Evolutionary conservation across 768 basidiomycete genomes (phyloP).

Genomic region (Hortiboletus campestris): DNA sequence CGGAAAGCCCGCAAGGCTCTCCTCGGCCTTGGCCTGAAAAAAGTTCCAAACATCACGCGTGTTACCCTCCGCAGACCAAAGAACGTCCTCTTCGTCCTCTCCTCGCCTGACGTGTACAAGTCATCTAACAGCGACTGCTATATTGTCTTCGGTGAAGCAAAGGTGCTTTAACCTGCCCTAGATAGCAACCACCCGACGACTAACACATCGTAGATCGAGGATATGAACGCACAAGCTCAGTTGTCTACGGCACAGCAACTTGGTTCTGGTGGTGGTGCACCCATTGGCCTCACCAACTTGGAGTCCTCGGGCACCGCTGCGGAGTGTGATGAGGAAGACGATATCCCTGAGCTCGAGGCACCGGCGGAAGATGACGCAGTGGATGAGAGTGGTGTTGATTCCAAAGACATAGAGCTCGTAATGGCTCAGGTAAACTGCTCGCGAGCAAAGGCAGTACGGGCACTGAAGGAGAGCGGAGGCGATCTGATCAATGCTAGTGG

Average conservation of each 20-base stretch:
- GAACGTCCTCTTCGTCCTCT: constrained; percentile 93
- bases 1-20: constrained; percentile 95
- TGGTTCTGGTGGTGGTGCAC: constrained; percentile 46
- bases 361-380: constrained; percentile 78
- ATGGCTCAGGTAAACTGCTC: constrained; percentile 87
- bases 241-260: constrained; percentile 79
- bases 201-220: constrained; percentile 61
- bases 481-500: constrained; percentile 96
- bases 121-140: constrained; percentile 96
- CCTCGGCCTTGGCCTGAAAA: constrained; percentile 87
- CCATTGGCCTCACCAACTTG: constrained; percentile 43
- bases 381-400: constrained; percentile 86
- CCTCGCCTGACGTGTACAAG: constrained; percentile 96
- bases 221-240: constrained; percentile 80
- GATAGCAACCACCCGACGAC: neutral
- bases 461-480: constrained; percentile 86
- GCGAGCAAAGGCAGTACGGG: constrained; percentile 88
- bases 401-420: constrained; percentile 94
- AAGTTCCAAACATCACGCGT: constrained; percentile 88
- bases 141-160: constrained; percentile 98
- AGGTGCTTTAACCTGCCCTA: constrained; percentile 45
- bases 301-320: constrained; percentile 50
- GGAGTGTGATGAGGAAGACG: constrained; percentile 65
- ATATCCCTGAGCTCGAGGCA: constrained; percentile 81
- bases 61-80: constrained; percentile 95